Percentiles rank a stretch among this genome's conserved stretches.
These are phyloP conservation scores for Tricholoma flavovirens DNA, from an alignment of 768 basidiomycete species.

Conservation along the genomic window DNA sequence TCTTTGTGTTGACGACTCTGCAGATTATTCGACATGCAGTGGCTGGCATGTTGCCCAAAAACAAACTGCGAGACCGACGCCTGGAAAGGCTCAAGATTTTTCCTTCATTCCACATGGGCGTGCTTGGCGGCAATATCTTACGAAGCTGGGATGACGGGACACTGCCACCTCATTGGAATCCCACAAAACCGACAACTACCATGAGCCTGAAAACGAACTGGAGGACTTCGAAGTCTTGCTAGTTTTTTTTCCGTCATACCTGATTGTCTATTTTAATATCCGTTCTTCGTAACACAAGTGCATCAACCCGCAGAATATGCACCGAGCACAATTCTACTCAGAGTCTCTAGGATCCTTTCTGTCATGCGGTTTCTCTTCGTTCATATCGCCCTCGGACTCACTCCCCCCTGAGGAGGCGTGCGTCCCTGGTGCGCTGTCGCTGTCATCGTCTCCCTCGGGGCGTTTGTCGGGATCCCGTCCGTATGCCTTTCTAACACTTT, in stretches of 20 bases:
- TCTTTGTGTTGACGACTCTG: neutral
- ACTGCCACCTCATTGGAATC: slow-evolving; percentile 44
- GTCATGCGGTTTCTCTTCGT: neutral
- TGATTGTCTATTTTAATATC: too few relatives aligned
- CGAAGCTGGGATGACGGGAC: slow-evolving; percentile 83
- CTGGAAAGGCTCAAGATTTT: slow-evolving; percentile 88
- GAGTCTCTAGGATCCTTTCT: slow-evolving; percentile 4
- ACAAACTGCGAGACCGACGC: slow-evolving; percentile 86
- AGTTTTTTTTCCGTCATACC: neutral
- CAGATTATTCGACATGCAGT: slow-evolving; percentile 96
- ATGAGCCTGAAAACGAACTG: slow-evolving; percentile 31
- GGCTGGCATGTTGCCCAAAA: slow-evolving; percentile 98
- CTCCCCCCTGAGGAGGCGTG: neutral
- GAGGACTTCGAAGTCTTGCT: slow-evolving; percentile 12
- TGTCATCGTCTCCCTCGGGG: neutral
- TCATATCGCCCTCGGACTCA: neutral
- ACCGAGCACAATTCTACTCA: too few relatives aligned
- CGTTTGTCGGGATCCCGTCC: neutral
- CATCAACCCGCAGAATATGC: too few relatives aligned
- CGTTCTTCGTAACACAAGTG: too few relatives aligned
- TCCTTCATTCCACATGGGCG: slow-evolving; percentile 70
- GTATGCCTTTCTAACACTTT: slow-evolving; percentile 19
- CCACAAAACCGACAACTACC: slow-evolving; percentile 34
- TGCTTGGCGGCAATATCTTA: slow-evolving; percentile 69
- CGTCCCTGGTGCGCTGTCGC: too few relatives aligned